Percentiles rank a stretch among this genome's conserved stretches.
These are phyloP conservation scores for Arthrobotrys iridis DNA, from an alignment of 2,329 filamentous ascomycete species.

Conservation along the genomic window DNA sequence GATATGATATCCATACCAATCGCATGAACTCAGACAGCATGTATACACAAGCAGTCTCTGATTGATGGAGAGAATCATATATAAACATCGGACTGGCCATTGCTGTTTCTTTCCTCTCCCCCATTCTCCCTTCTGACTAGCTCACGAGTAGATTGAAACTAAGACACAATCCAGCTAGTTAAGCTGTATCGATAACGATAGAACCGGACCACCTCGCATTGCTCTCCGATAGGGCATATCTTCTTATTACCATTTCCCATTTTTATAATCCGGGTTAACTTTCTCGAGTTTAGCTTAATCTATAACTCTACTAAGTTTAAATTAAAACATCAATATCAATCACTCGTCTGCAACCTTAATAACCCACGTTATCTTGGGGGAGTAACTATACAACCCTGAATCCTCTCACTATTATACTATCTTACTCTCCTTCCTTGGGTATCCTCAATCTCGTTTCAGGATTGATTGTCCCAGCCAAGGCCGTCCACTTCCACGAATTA, in stretches of 20 bases:
- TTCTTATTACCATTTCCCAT: not conserved
- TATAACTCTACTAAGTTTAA: not conserved
- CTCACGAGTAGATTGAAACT: constrained; percentile 1
- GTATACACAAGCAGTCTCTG: constrained; percentile 30
- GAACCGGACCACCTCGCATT: not conserved
- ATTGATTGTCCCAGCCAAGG: constrained; percentile 53
- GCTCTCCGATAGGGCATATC: constrained; percentile 25
- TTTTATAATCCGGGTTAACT: constrained; percentile 1
- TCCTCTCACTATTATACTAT: constrained; percentile 1
- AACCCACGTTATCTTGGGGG: constrained; percentile 9
- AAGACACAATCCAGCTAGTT: constrained; percentile 14
- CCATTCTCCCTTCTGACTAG: no score
- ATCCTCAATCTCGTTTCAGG: constrained; percentile 48
- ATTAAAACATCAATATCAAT: no score
- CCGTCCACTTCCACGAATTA: constrained; percentile 41
- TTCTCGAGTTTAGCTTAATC: constrained; percentile 18
- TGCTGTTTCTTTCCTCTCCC: constrained; percentile 7
- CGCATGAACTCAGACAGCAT: not conserved
- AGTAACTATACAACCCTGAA: not conserved
- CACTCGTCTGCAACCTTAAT: not conserved
- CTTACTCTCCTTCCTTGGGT: constrained; percentile 10
- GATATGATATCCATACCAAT: not conserved
- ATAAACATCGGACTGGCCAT: constrained; percentile 41
- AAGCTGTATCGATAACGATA: constrained; percentile 46
- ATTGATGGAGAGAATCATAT: constrained; percentile 41